Percentiles rank a stretch among this genome's conserved stretches.
phyloP scores from a whole-genome alignment of 805 yeast species.

The Metschnikowia gruessii region DNA sequence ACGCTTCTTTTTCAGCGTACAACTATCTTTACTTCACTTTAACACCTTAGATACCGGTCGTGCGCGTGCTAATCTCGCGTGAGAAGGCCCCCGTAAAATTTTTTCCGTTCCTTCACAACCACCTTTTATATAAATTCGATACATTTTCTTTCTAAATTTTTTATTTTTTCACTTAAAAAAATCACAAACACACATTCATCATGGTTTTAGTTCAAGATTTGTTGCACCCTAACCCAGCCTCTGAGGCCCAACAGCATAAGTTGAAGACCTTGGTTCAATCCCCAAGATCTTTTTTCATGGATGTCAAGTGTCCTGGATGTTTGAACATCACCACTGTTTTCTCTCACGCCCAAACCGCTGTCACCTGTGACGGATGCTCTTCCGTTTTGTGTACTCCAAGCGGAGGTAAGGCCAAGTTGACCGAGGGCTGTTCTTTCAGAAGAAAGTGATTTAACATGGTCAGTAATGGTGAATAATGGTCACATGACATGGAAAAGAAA shows the following conservation, averaged over 20 bases:
- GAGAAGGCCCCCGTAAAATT: constrained; percentile 9
- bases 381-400: constrained; percentile 98
- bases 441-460: constrained; percentile 64
- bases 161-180: background rate
- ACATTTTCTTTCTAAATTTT: background rate
- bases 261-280: constrained; percentile 94
- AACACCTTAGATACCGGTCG: constrained; percentile 7
- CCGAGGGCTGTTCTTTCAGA: constrained; percentile 99
- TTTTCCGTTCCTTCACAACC: constrained; percentile 8
- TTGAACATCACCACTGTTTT: constrained; percentile 98
- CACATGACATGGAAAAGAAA: background rate
- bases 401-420: constrained; percentile 99
- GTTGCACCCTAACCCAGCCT: constrained; percentile 93
- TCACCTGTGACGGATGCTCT: constrained; percentile 98
- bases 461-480: too few species aligned
- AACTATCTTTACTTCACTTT: background rate
- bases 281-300: constrained; percentile 99
- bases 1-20: background rate
- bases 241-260: constrained; percentile 97
- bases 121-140: constrained; percentile 3
- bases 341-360: constrained; percentile 99
- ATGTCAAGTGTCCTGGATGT: constrained; percentile 99
- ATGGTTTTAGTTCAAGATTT: constrained; percentile 98
- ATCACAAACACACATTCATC: background rate
- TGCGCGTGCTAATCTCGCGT: constrained; percentile 14